Conservation (phyloP, 495 filamentous ascomycete species). For the Lichenothelia convexa region DNA sequence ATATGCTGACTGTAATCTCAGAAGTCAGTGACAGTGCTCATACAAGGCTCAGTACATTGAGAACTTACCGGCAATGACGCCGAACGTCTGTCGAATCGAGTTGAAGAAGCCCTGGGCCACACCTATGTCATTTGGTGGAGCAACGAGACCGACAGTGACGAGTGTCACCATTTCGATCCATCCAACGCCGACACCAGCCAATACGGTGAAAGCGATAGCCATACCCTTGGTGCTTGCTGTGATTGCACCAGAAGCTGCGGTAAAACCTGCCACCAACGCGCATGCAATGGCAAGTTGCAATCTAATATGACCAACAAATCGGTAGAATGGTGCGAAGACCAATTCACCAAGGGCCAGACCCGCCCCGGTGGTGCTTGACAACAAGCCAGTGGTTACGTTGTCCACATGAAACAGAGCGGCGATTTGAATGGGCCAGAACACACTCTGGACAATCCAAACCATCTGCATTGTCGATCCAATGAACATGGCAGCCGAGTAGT, state of each 20-base stretch:
- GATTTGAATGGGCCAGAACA: slow-evolving; percentile 1
- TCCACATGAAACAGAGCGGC: neutral
- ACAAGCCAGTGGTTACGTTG: neutral
- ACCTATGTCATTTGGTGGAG: slow-evolving; percentile 1
- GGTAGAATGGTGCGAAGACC: neutral
- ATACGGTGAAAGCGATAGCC: neutral
- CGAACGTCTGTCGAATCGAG: neutral
- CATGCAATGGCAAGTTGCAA: neutral
- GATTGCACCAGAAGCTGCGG: neutral
- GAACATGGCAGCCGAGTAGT: neutral
- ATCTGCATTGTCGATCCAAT: slow-evolving; percentile 1
- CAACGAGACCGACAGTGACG: neutral
- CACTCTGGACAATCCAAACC: neutral
- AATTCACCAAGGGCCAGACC: neutral
- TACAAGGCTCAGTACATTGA: too few species aligned
- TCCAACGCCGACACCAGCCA: neutral
- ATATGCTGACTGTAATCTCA: neutral
- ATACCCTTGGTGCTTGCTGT: neutral
- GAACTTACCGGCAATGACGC: neutral
- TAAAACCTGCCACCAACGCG: neutral
- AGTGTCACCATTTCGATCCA: slow-evolving; percentile 1
- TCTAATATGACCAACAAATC: neutral
- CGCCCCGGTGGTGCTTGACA: slow-evolving; percentile 3
- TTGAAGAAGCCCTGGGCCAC: slow-evolving; percentile 1
- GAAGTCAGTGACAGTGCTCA: too few species aligned